Evolutionary conservation across 257 asterid genomes (phyloP).

Genomic region (Gardenia jasminoides): DNA sequence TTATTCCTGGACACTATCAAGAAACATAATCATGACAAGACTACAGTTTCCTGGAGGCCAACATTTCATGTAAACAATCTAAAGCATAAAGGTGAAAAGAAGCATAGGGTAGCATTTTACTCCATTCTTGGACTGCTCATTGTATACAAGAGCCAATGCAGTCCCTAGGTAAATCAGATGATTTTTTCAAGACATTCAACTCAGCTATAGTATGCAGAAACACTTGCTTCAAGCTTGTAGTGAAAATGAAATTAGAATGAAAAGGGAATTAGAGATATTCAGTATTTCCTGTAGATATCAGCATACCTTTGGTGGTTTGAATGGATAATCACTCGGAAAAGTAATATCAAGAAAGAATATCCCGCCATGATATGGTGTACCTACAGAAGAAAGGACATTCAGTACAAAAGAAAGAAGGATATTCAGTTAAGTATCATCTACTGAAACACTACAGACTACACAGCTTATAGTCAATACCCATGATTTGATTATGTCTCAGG

Average conservation of each 20-base stretch:
- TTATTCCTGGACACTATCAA: neutral
- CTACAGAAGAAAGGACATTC: slow-evolving; percentile 36
- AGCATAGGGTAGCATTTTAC: neutral
- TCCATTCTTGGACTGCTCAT: neutral
- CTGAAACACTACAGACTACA: too few relatives aligned
- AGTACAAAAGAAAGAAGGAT: neutral
- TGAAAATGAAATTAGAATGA: neutral
- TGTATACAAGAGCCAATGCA: neutral
- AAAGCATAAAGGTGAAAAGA: neutral
- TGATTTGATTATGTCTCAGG: too few relatives aligned
- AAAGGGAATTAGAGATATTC: neutral
- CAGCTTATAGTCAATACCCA: too few relatives aligned
- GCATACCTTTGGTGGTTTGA: slow-evolving; percentile 87
- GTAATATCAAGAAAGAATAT: slow-evolving; percentile 84
- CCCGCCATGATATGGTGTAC: slow-evolving; percentile 94
- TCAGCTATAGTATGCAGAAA: too few relatives aligned
- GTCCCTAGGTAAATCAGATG: neutral
- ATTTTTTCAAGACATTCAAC: neutral
- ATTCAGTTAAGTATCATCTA: slow-evolving; percentile 3
- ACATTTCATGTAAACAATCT: neutral
- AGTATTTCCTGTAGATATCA: neutral
- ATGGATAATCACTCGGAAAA: slow-evolving; percentile 81
- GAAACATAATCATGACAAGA: neutral
- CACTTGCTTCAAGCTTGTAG: neutral
- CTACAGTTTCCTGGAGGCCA: neutral